Evolutionary conservation across 176 grass and related monocot species (phyloP).

Genomic region (Neostapfia colusana): DNA sequence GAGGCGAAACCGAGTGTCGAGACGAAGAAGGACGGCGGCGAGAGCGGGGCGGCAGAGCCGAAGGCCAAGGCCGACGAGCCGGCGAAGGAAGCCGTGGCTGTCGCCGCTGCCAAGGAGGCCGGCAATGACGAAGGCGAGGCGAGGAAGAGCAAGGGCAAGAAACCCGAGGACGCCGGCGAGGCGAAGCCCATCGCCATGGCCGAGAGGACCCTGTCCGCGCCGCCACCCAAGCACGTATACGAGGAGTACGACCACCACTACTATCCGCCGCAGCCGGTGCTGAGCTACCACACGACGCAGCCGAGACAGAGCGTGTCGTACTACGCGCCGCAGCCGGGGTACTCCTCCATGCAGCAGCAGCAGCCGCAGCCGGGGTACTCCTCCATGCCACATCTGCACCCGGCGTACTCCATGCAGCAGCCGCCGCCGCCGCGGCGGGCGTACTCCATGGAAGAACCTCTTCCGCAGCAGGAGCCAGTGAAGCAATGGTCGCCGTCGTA

Average conservation of each 20-base stretch:
- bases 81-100: background rate
- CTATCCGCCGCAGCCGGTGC: conserved; percentile 50
- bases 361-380: conserved; percentile 4
- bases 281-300: conserved; percentile 69
- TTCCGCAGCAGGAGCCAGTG: conserved; percentile 14
- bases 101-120: conserved; percentile 18
- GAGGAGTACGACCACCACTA: conserved; percentile 12
- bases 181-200: background rate
- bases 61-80: conserved; percentile 42
- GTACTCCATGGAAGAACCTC: background rate
- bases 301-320: conserved; percentile 58
- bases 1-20: conserved; percentile 17
- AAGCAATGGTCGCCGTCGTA: conserved; percentile 54
- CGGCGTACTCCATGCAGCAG: conserved; percentile 27
- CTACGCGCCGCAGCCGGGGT: conserved; percentile 49
- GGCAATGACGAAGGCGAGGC: conserved; percentile 8
- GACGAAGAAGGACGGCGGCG: conserved; percentile 11
- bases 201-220: conserved; percentile 26
- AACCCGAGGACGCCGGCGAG: conserved; percentile 22
- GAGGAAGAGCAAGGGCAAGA: conserved; percentile 22
- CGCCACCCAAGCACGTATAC: background rate
- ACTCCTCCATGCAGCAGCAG: background rate
- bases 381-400: background rate
- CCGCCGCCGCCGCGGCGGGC: background rate
- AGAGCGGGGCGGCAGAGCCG: conserved; percentile 22